Evolutionary conservation across 192 early-diverging fungal genomes (phyloP), one percentile per base, ranked within the genome.

Genomic region (Coemansia sp.): DNA sequence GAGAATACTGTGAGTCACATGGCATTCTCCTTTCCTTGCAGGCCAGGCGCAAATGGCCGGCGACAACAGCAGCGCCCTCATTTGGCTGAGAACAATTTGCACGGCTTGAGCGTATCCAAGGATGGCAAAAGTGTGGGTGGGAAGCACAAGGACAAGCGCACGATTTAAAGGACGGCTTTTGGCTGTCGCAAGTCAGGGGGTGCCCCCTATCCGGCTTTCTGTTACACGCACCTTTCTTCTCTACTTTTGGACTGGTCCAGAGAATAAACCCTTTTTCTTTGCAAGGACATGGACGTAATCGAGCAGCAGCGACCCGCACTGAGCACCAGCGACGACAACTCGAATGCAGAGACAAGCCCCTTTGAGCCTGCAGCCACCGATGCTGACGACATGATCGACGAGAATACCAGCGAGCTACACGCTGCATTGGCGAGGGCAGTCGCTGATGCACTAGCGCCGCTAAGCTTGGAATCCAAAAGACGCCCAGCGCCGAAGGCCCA

Each of bases 1-100:
- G 33, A n/a, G 34, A 16, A 13, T 13, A n/a, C 31, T n/a, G 12
- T 56, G 56, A 58, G 56, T 58, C 56, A 58, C 56, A 58, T 58
- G 56, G 16, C 26, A 3, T 41, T 14, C 39, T 41, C 14, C 1
- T 41, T 41, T 41, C 39, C 39, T 41, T 41, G 13, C 16, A 6
- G 39, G 39, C 39, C 39, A 16, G 6, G 39, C n/a, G 23, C 11
- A 50, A 25, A 50, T 25, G 21, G 47, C 21, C 20, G 47, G 28
- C 11, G 28, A 28, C 33, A 35, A 16, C 53, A 31, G 33, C 33
- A 18, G 53, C 33, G 53, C 14, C 53, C 31, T 31, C 28, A 28
- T 28, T 12, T n/a, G 36, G 31, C 31, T 31, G 36, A 36, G 56
- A 16, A 37, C n/a, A 37, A 58, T 58, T 37, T 53, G 28, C 11